phyloP scores from a whole-genome alignment of 1,284 basidiomycete species.

The Trichosporon sp. region DNA sequence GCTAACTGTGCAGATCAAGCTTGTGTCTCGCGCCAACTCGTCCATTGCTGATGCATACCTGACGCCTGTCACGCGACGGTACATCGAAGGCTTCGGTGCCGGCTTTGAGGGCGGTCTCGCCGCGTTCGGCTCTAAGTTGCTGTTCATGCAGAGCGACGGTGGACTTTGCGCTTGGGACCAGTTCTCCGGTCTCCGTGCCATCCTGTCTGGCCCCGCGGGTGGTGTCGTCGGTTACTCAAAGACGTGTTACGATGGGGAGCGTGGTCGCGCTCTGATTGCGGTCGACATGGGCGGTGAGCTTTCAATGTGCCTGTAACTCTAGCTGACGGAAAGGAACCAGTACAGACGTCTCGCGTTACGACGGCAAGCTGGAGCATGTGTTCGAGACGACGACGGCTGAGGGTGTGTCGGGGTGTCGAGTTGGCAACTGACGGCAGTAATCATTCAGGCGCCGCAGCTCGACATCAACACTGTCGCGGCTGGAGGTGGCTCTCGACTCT shows the following conservation, averaged over 20 bases:
- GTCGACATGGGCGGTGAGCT: constrained; percentile 63
- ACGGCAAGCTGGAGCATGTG: constrained; percentile 44
- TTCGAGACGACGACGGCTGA: constrained; percentile 77
- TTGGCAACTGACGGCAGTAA: constrained; percentile 56
- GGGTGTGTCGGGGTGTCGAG: constrained; percentile 17
- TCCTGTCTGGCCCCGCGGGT: constrained; percentile 59
- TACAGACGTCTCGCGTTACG: constrained; percentile 60
- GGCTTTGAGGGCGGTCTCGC: constrained; percentile 55
- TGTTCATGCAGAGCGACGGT: constrained; percentile 59
- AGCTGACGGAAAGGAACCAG: constrained; percentile 64
- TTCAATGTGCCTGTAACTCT: no score
- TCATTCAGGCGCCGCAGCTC: constrained; percentile 74
- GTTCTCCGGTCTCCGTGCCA: constrained; percentile 46
- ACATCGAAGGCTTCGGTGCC: constrained; percentile 57
- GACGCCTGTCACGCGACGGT: constrained; percentile 58
- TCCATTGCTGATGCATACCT: constrained; percentile 62
- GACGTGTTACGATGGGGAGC: constrained; percentile 46
- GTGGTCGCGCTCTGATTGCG: constrained; percentile 46
- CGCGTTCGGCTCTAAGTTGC: constrained; percentile 49
- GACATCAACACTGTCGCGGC: constrained; percentile 51
- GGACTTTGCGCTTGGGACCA: constrained; percentile 47
- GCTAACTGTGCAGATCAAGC: constrained; percentile 44
- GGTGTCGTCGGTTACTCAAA: constrained; percentile 60
- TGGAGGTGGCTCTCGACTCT: constrained; percentile 51
- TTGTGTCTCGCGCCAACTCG: constrained; percentile 60